Evolutionary conservation across 2,329 filamentous ascomycete species (phyloP), one percentile per base, ranked within the genome.

Genomic region (Fusarium humuli): DNA sequence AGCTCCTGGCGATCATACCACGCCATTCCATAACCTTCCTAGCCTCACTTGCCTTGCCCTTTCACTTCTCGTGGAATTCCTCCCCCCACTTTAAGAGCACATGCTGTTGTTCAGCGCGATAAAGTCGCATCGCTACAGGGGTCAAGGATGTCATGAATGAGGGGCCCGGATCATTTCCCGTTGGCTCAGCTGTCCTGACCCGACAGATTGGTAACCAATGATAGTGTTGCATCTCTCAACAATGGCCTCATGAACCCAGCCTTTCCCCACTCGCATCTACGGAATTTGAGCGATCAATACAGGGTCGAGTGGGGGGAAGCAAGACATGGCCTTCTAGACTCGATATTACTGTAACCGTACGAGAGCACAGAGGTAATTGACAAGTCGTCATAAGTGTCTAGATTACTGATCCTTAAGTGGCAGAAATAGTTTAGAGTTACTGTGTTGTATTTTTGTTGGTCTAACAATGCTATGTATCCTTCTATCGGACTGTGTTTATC

Each of bases 161-260:
- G 48, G 52, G 32, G 53, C 32, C 62, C 56, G 47, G 61, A 47
- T 61, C 40, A 20, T 54, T 67, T 70, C 71, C 71, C 63, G 65
- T 73, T 73, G 71, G 71, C 48, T 68, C 68, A 58, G 40, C 63
- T 56, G 41, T 42, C 48, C 59, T 42, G 58, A 55, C 60, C 66
- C 71, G 59, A 70, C 49, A 67, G 65, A 27, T 23, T 7, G 71
- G 71, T 59, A 61, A 27, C 58, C 70, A 73, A 69, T 73, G 13
- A 50, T 18, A 29, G 9, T 25, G 8, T 27, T 16, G 14, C 3
- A 11, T 66, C 53, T 42, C 46, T 54, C 47, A 53, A 59, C 46
- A 57, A 67, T 57, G 53, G 58, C 30, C 52, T 55, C 37, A 41
- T 56, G 30, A 66, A 58, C 65, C 70, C 49, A 65, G 59, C 25